Conservation (phyloP, 2,329 filamentous ascomycete genomes). For the Sclerotiophoma versabilis region DNA sequence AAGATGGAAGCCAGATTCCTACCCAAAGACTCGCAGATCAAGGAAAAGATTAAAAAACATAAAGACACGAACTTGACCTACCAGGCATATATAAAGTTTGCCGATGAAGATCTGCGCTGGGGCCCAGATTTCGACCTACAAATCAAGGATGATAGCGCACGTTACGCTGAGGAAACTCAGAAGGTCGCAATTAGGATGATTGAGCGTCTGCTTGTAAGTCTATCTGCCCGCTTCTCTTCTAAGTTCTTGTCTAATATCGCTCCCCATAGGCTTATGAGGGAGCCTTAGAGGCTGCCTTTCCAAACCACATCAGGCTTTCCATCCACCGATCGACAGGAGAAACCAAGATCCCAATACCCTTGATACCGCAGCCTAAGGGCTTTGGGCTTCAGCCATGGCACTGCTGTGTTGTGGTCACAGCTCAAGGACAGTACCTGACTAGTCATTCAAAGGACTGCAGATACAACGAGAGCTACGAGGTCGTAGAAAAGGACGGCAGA, state of each 20-base stretch:
- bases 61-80: neutral
- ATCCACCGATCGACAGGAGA: neutral
- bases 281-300: neutral
- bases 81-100: neutral
- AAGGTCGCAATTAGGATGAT: neutral
- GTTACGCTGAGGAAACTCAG: neutral
- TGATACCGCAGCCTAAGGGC: neutral
- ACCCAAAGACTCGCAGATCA: neutral
- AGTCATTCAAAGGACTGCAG: neutral
- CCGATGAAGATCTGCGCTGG: neutral
- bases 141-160: neutral
- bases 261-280: neutral
- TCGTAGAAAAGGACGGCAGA: neutral
- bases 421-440: neutral
- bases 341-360: neutral
- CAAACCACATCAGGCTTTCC: neutral
- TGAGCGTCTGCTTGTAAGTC: neutral
- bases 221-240: neutral
- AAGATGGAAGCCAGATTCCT: neutral
- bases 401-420: neutral
- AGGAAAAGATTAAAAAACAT: neutral
- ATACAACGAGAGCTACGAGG: neutral
- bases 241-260: neutral
- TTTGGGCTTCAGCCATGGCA: neutral
- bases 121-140: neutral